Conservation (phyloP, 2,329 filamentous ascomycete genomes). For the Chaetoscypha palmicola region DNA sequence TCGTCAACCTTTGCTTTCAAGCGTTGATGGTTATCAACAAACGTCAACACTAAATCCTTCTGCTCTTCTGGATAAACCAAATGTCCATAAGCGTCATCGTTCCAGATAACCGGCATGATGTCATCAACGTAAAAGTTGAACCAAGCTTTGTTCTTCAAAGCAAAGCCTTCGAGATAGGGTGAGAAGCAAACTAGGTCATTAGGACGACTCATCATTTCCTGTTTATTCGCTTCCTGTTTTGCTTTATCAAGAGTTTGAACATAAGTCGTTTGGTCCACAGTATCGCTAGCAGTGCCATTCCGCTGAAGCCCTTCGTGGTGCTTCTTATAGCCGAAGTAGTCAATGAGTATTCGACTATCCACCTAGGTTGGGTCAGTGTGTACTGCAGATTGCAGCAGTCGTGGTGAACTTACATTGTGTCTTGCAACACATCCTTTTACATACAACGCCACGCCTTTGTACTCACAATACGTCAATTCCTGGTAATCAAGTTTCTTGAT, state of each 20-base stretch:
- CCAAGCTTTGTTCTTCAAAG: constrained; percentile 42
- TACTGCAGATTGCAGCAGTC: no score
- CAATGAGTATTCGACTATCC: constrained; percentile 16
- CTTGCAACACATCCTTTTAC: constrained; percentile 9
- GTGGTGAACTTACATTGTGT: constrained; percentile 30
- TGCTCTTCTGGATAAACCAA: constrained; percentile 42
- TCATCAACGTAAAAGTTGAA: constrained; percentile 30
- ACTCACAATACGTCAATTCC: constrained; percentile 36
- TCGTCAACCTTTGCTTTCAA: constrained; percentile 17
- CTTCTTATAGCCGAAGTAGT: constrained; percentile 18
- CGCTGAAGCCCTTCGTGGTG: constrained; percentile 14
- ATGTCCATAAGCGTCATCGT: constrained; percentile 39
- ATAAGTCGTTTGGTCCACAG: constrained; percentile 10
- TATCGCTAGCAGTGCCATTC: constrained; percentile 3
- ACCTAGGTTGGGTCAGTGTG: constrained; percentile 29
- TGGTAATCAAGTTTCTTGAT: constrained; percentile 37
- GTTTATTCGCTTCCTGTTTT: constrained; percentile 35
- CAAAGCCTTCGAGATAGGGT: constrained; percentile 37
- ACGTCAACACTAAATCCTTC: constrained; percentile 42
- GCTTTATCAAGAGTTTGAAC: constrained; percentile 28
- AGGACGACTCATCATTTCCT: constrained; percentile 34
- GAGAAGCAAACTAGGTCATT: constrained; percentile 37
- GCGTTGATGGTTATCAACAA: constrained; percentile 39
- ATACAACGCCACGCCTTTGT: constrained; percentile 36
- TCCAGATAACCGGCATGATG: constrained; percentile 30